Percentiles rank a stretch among this genome's conserved stretches.
Evolutionary conservation across 257 asterid genomes (phyloP).

Genomic region (Eustoma russellianum): DNA sequence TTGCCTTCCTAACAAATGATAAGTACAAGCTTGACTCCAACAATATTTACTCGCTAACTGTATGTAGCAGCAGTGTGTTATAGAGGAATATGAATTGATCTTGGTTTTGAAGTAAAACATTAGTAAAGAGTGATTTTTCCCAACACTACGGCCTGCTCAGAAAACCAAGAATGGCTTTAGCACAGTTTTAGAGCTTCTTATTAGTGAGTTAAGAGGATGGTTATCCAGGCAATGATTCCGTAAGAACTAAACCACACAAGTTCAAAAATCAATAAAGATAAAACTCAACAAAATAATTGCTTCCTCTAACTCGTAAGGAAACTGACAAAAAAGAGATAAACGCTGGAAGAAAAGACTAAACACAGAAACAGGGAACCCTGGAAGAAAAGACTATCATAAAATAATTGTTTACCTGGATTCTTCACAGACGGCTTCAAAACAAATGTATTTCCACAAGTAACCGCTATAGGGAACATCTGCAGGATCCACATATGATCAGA

Average conservation of each 20-base stretch:
- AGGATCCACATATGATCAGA: slow-evolving; percentile 5
- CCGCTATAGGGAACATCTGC: slow-evolving; percentile 47
- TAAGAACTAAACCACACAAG: not conserved
- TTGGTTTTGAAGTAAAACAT: no score
- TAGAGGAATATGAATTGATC: no score
- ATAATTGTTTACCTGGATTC: slow-evolving; percentile 26
- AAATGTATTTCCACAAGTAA: slow-evolving; percentile 43
- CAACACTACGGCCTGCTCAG: no score
- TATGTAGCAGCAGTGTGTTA: no score
- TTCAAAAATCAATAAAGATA: not conserved
- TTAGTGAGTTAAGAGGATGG: not conserved
- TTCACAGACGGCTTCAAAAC: slow-evolving; percentile 35
- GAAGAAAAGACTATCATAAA: not conserved
- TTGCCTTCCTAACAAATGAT: no score
- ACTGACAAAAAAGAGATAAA: not conserved
- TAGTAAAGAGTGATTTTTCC: no score
- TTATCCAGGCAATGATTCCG: not conserved
- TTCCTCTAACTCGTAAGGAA: no score
- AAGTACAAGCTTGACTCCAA: no score
- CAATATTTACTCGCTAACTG: no score
- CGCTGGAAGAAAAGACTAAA: not conserved
- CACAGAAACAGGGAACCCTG: not conserved
- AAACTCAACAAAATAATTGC: no score
- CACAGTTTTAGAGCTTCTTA: not conserved
- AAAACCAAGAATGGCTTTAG: no score